Base-by-base conservation (phyloP, 2,329 filamentous ascomycete species). In the Hymenoscyphus repandus region DNA sequence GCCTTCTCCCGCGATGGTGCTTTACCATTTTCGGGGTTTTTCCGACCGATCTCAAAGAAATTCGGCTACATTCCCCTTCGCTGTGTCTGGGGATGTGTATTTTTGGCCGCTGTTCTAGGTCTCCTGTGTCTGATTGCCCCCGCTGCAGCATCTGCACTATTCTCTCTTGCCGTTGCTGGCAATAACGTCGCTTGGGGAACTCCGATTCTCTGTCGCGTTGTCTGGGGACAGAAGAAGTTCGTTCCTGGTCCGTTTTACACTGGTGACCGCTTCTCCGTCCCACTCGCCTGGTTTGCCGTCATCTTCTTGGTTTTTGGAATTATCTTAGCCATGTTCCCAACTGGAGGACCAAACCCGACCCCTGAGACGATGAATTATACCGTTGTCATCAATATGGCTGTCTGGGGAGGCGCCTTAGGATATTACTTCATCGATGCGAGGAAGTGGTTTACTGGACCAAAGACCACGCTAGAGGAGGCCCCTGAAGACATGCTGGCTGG, bases 1-100 rank as follows among this genome's bases (percentile, higher is more conserved):
- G 80, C 80, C 0, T 84, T 84, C 62, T 78, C 77, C 7, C 74
- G 80, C 20, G 80, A 84, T 58, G 79, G 79, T 1, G 80, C 79
- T 1, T 69, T 84, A 1, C 80, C 80, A 0, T 82, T 83, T 62
- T 80, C 77, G 1, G 64, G 54, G 5, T 81, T 78, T 65, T 79
- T 83, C 65, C 71, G 78, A 31, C 71, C 73, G 6, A 77, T 83
- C 60, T 57, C 49, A 1, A 73, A 72, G 52, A 69, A 69, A 1
- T 72, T 82, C 37, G 76, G 74, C 10, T 79, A 76, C 57, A 82
- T 82, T 47, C 80, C 80, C 0, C 68, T 82, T 9, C 74, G 78
- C 32, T 72, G 76, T 3, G 70, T 82, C 53, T 77, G 77, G 70
- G 78, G 75, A 11, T 75, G 76, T 47, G 75, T 75, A 2, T 60